Conservation (phyloP, 768 basidiomycete species). For the Coprinopsis strossmayeri region DNA sequence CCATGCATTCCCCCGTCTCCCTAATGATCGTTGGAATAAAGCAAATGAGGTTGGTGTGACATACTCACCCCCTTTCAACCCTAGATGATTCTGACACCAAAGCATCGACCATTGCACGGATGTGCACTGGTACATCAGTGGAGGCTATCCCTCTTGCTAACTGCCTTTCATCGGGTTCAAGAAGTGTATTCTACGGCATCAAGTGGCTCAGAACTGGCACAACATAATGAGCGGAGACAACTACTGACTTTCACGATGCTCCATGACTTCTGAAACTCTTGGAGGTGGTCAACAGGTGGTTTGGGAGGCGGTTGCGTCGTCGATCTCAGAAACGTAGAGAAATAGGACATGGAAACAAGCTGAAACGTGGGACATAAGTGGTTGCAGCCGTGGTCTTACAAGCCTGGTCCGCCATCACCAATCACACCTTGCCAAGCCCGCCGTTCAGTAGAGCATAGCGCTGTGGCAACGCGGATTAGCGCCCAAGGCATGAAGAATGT, state of each 20-base stretch:
- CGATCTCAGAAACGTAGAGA: constrained; percentile 69
- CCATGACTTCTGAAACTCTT: constrained; percentile 77
- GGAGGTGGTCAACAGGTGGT: constrained; percentile 54
- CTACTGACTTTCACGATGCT: constrained; percentile 55
- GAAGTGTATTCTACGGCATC: constrained; percentile 61
- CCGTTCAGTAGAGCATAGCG: no score
- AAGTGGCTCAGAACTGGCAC: neutral
- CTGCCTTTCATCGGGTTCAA: constrained; percentile 86
- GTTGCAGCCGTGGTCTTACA: neutral
- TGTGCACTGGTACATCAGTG: constrained; percentile 72
- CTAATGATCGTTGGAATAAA: constrained; percentile 28
- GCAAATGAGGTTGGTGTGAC: neutral
- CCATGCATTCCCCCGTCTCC: constrained; percentile 82
- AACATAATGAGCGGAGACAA: constrained; percentile 1
- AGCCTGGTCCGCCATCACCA: no score
- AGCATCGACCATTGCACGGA: constrained; percentile 78
- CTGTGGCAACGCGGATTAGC: no score
- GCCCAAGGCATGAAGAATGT: no score
- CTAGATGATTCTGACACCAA: constrained; percentile 82
- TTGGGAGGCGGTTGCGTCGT: constrained; percentile 40
- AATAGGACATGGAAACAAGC: constrained; percentile 79
- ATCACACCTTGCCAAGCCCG: no score
- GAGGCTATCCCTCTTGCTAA: constrained; percentile 71
- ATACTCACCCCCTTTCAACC: constrained; percentile 77
- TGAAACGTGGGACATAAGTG: neutral